Conservation (phyloP, 495 filamentous ascomycete genomes). For the Penicillium egyptiacum region DNA sequence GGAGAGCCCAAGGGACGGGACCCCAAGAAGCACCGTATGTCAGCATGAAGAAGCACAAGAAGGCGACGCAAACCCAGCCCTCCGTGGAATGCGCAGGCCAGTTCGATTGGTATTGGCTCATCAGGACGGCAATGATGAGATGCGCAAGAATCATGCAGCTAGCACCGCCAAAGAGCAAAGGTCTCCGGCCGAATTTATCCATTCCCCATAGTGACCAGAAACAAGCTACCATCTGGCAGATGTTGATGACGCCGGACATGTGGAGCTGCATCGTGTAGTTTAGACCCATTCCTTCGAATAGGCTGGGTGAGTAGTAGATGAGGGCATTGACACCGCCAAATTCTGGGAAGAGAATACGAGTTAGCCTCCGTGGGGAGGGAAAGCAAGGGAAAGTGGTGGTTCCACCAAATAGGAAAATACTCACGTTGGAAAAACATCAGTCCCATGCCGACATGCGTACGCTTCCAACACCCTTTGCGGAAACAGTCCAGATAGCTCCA, state of each 20-base stretch:
- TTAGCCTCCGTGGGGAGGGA: background rate
- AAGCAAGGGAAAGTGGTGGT: background rate
- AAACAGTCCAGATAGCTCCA: conserved; percentile 35
- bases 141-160: conserved; percentile 38
- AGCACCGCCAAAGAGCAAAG: conserved; percentile 36
- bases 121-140: conserved; percentile 40
- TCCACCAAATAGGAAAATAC: background rate
- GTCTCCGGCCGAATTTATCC: conserved; percentile 34
- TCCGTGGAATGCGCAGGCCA: conserved; percentile 34
- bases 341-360: conserved; percentile 17
- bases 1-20: conserved; percentile 35
- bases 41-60: conserved; percentile 30
- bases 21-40: conserved; percentile 41
- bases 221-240: conserved; percentile 41
- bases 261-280: conserved; percentile 46
- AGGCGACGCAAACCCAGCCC: conserved; percentile 35
- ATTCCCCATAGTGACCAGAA: conserved; percentile 30
- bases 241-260: conserved; percentile 51
- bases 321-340: conserved; percentile 38
- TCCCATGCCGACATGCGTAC: conserved; percentile 45
- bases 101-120: conserved; percentile 29
- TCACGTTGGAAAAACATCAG: conserved; percentile 48
- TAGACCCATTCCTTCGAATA: conserved; percentile 49
- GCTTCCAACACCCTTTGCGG: conserved; percentile 40
- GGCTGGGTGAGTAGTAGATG: conserved; percentile 46